Conservation (phyloP, 2,329 filamentous ascomycete species). For the Diaporthe humulicola region DNA sequence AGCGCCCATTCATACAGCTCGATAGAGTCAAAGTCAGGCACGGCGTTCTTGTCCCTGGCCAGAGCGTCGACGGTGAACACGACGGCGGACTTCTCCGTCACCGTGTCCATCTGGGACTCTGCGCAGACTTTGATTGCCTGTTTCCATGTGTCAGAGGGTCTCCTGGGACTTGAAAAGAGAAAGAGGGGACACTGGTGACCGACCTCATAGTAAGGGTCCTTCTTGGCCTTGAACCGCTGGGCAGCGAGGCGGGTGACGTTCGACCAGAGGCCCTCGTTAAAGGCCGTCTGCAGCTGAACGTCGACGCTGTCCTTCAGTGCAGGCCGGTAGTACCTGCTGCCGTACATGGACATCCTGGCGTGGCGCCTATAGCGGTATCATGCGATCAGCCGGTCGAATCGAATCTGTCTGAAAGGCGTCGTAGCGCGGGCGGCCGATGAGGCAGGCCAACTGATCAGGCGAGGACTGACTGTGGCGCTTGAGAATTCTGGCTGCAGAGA, state of each 20-base stretch:
- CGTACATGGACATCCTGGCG: conserved; percentile 39
- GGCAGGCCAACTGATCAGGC: background rate
- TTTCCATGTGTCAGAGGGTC: background rate
- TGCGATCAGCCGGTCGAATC: background rate
- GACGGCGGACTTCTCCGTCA: conserved; percentile 59
- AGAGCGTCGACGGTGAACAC: conserved; percentile 60
- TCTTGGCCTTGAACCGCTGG: conserved; percentile 61
- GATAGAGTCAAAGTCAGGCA: conserved; percentile 64
- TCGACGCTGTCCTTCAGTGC: conserved; percentile 64
- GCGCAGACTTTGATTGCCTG: conserved; percentile 64
- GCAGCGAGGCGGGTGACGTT: conserved; percentile 65
- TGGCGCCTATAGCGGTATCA: background rate
- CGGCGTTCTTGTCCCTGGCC: conserved; percentile 58
- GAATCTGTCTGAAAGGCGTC: background rate
- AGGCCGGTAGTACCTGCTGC: conserved; percentile 48
- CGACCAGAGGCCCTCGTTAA: conserved; percentile 67
- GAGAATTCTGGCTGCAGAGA: background rate
- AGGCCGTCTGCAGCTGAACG: conserved; percentile 68
- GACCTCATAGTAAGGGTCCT: conserved; percentile 70
- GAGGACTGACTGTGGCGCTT: background rate
- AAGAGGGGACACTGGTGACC: conserved; percentile 34
- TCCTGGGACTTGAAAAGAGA: background rate
- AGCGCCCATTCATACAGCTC: conserved; percentile 69
- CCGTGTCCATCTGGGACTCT: conserved; percentile 65
- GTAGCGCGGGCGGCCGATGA: background rate